phyloP scores from a whole-genome alignment of 139 green algal species.

The Picochlorum costavermella region DNA sequence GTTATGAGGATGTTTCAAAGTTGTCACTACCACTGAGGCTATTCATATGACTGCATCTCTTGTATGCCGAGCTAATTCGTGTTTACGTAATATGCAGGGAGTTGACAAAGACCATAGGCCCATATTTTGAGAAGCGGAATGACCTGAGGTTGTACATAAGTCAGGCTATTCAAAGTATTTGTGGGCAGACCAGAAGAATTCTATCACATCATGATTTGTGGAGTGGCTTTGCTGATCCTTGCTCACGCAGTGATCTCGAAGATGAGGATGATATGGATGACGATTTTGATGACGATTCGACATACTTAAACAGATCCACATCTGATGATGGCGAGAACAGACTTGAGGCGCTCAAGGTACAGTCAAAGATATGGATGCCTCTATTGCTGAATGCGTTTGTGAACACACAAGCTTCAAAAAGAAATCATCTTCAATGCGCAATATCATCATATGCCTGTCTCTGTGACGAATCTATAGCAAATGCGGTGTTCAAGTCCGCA shows the following conservation, averaged over 20 bases:
- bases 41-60: too few relatives aligned
- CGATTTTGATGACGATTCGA: background rate
- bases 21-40: constrained; percentile 57
- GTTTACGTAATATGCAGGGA: constrained; percentile 11
- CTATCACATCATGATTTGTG: constrained; percentile 7
- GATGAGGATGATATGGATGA: background rate
- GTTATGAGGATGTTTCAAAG: constrained; percentile 17
- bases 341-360: constrained; percentile 34
- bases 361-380: constrained; percentile 70
- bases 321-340: constrained; percentile 13
- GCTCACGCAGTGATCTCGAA: background rate
- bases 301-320: background rate
- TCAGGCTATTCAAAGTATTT: constrained; percentile 41
- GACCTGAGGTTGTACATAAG: constrained; percentile 58
- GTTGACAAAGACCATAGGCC: constrained; percentile 34
- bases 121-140: constrained; percentile 51
- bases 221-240: constrained; percentile 4
- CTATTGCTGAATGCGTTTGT: constrained; percentile 81
- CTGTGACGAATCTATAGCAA: constrained; percentile 29
- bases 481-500: constrained; percentile 55
- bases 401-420: constrained; percentile 28
- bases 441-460: constrained; percentile 62
- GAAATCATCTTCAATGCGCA: constrained; percentile 39
- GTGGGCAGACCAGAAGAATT: constrained; percentile 23
- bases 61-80: too few relatives aligned